Evolutionary conservation across 2,329 filamentous ascomycete species (phyloP), one percentile per base, ranked within the genome.

Genomic region (Fusarium liriodendri): DNA sequence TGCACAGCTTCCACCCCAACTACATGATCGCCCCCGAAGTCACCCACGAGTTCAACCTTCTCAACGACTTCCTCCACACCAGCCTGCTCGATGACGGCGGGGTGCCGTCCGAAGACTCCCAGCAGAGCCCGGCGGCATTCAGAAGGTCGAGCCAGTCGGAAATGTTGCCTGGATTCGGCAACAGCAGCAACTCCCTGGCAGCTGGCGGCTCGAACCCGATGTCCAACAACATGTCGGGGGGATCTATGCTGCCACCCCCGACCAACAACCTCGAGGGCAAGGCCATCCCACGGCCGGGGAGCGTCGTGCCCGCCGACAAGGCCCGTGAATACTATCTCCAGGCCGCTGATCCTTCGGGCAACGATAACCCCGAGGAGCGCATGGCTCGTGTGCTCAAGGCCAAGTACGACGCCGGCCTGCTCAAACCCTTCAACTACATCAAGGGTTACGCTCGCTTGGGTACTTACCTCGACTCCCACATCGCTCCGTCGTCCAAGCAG

Each of bases 391-490:
- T 99, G 8, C 90, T 99, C 66, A 94, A 93, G 81, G 97, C 97
- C 72, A 99, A 99, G 83, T 97, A 98, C 83, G 95, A 98, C 76
- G 97, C 97, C 1, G 97, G 97, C 2, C 88, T 99, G 79, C 87
- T 99, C 67, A 97, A 95, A 80, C 97, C 97, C 2, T 99, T 99
- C 88, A 98, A 98, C 85, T 99, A 99, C 82, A 94, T 98, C 77
- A 97, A 97, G 79, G 97, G 97, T 14, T 99, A 99, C 82, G 93
- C 95, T 13, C 90, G 95, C 35, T 86, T 99, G 57, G 94, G 95
- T 72, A 91, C 93, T 72, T 99, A 98, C 82, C 95, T 99, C 88
- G 95, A 98, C 79, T 91, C 92, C 68, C 92, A 98, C 80, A 93
- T 98, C 81, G 91, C 94, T 62, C 90, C 93, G 27, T 87, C 90